A percentile compares a stretch with the other conserved stretches of the same genome.
These are phyloP conservation scores for Rostrohypoxylon terebratum DNA, from an alignment of 495 filamentous ascomycete genomes.

Conservation along the genomic window DNA sequence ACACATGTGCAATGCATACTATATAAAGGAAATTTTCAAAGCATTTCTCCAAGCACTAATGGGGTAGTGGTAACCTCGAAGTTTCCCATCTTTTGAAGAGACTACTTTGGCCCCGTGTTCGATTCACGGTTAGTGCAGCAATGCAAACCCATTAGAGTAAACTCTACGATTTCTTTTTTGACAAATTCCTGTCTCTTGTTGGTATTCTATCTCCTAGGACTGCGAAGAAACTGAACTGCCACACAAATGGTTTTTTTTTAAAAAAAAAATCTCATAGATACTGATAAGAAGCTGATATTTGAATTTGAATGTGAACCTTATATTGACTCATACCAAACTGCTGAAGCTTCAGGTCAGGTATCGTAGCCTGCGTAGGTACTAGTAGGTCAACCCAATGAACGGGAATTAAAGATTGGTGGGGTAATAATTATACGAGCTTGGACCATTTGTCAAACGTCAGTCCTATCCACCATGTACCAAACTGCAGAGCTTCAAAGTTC, in stretches of 20 bases:
- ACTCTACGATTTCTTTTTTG: constrained; percentile 31
- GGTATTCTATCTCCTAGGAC: no score
- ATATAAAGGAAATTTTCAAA: neutral
- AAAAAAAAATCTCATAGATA: no score
- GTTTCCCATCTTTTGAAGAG: constrained; percentile 44
- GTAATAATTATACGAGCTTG: constrained; percentile 26
- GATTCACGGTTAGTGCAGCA: constrained; percentile 48
- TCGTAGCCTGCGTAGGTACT: neutral
- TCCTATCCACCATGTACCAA: constrained; percentile 15
- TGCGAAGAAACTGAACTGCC: no score
- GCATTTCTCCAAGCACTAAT: constrained; percentile 35
- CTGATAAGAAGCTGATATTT: no score
- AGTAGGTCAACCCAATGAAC: neutral
- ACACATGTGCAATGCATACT: neutral
- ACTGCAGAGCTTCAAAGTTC: neutral
- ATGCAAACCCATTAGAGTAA: constrained; percentile 38
- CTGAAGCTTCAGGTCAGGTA: neutral
- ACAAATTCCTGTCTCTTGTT: neutral
- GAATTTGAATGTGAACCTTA: no score
- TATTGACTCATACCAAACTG: neutral
- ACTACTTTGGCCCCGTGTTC: constrained; percentile 48
- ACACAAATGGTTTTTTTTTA: no score
- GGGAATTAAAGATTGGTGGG: neutral
- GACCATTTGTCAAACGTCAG: constrained; percentile 18
- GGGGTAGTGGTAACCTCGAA: constrained; percentile 49